These are phyloP conservation scores for Podila minutissima DNA, from an alignment of 192 early-diverging fungal species.

Conservation along the genomic window DNA sequence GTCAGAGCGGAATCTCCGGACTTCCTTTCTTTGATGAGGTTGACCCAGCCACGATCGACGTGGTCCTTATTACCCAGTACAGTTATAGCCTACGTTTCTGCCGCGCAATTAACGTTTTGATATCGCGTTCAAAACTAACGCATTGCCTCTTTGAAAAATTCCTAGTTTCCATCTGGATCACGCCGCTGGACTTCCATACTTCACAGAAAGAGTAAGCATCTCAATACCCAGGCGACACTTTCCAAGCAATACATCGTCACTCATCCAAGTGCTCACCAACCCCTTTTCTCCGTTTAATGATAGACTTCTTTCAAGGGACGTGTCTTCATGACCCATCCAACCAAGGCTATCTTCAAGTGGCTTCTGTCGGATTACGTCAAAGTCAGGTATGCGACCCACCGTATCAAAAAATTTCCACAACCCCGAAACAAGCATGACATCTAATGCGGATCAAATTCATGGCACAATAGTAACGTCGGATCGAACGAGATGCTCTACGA, in stretches of 20 bases:
- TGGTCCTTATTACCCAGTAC: conserved; percentile 94
- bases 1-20: conserved; percentile 87
- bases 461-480: conserved; percentile 64
- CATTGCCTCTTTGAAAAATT: too few species aligned
- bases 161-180: conserved; percentile 96
- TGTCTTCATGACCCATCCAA: conserved; percentile 99
- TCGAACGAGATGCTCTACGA: conserved; percentile 89
- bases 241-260: not conserved
- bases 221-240: not conserved
- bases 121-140: too few species aligned
- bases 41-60: conserved; percentile 88
- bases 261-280: not conserved
- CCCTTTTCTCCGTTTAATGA: not conserved
- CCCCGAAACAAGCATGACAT: not conserved
- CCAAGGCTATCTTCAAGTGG: conserved; percentile 98
- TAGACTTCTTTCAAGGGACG: conserved; percentile 95
- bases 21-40: conserved; percentile 97
- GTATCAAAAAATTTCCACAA: not conserved
- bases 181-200: conserved; percentile 95
- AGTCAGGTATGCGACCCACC: conserved; percentile 67
- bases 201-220: conserved; percentile 85
- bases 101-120: not conserved
- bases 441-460: conserved; percentile 3
- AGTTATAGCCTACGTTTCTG: conserved; percentile 2
- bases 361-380: conserved; percentile 94